These are phyloP conservation scores for Tripidium arundinaceum DNA, from an alignment of 202 grass and related monocot genomes.

Conservation along the genomic window DNA sequence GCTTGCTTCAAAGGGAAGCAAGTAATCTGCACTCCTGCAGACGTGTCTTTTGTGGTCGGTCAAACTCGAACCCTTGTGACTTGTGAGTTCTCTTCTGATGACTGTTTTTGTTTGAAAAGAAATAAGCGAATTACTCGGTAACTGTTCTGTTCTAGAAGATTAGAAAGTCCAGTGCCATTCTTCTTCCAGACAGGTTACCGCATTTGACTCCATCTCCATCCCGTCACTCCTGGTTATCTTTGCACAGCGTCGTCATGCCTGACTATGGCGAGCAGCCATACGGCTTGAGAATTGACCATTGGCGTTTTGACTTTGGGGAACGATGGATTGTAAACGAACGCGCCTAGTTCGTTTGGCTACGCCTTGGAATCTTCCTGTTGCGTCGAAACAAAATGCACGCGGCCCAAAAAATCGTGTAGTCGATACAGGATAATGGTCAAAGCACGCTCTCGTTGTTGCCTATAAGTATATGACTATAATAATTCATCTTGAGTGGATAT, in stretches of 20 bases:
- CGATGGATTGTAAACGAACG: too few species aligned
- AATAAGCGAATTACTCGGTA: not conserved
- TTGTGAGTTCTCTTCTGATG: not conserved
- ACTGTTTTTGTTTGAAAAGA: not conserved
- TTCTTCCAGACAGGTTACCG: not conserved
- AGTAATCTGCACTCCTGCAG: not conserved
- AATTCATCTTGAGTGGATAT: too few species aligned
- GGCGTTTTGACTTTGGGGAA: not conserved
- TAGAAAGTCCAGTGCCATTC: not conserved
- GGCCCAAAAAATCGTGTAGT: too few species aligned
- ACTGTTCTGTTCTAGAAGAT: not conserved
- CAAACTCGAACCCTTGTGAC: not conserved
- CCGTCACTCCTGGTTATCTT: not conserved
- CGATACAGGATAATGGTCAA: too few species aligned
- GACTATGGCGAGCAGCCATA: not conserved
- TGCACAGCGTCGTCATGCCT: not conserved
- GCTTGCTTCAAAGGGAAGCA: slow-evolving; percentile 6
- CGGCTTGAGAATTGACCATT: not conserved
- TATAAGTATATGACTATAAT: too few species aligned
- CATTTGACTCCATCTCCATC: not conserved
- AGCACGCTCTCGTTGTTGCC: not conserved
- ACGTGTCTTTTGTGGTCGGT: not conserved
- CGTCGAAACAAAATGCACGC: too few species aligned
- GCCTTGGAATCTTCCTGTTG: not conserved
- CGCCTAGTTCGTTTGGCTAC: too few species aligned